Conservation (phyloP, 805 yeast species). For the Vanderwaltozyma verrucispora region DNA sequence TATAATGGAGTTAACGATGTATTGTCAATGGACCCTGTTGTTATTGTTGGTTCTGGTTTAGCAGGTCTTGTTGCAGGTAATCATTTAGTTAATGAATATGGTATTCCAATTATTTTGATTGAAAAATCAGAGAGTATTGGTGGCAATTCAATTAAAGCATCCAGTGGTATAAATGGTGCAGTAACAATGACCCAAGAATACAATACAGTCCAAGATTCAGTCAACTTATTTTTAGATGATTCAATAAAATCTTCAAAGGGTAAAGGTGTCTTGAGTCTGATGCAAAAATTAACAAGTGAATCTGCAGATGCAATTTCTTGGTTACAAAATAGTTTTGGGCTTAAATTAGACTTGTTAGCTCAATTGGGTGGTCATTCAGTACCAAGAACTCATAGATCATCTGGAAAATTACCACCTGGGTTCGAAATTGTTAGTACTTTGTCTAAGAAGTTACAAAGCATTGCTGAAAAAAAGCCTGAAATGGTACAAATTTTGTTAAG, state of each 20-base stretch:
- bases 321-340: slow-evolving; percentile 52
- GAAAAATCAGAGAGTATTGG: slow-evolving; percentile 43
- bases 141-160: slow-evolving; percentile 52
- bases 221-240: slow-evolving; percentile 51
- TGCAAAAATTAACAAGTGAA: slow-evolving; percentile 47
- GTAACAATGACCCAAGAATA: slow-evolving; percentile 49
- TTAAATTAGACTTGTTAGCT: slow-evolving; percentile 59
- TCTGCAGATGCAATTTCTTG: slow-evolving; percentile 63
- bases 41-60: slow-evolving; percentile 46
- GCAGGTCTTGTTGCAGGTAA: slow-evolving; percentile 43
- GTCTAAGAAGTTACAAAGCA: slow-evolving; percentile 28
- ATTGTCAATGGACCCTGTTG: slow-evolving; percentile 20
- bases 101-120: slow-evolving; percentile 35
- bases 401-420: slow-evolving; percentile 47
- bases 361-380: slow-evolving; percentile 76
- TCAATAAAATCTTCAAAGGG: slow-evolving; percentile 57
- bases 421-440: slow-evolving; percentile 43
- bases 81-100: slow-evolving; percentile 28
- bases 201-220: slow-evolving; percentile 42
- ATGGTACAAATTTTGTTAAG: slow-evolving; percentile 31
- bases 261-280: slow-evolving; percentile 47
- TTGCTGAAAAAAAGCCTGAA: slow-evolving; percentile 21
- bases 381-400: slow-evolving; percentile 75
- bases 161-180: slow-evolving; percentile 64
- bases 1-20: background rate